Evolutionary conservation across 331 rosid genomes (phyloP).

Genomic region (Prunus yedoensis): DNA sequence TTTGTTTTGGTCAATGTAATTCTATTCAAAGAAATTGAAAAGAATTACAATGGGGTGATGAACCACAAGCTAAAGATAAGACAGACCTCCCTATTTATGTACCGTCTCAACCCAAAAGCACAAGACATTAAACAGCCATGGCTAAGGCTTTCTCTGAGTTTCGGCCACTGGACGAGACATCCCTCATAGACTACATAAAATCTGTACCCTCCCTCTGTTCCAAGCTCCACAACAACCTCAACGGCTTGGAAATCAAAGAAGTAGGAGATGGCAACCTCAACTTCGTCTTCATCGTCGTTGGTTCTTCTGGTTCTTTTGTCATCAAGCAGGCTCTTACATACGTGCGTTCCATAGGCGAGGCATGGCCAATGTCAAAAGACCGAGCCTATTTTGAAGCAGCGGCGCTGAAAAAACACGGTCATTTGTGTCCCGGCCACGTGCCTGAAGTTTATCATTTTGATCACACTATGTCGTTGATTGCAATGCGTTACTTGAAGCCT

Average conservation of each 20-base stretch:
- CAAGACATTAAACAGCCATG: background rate
- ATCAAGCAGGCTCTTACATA: slow-evolving; percentile 70
- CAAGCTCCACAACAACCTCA: background rate
- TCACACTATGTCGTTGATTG: slow-evolving; percentile 75
- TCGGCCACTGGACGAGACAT: background rate
- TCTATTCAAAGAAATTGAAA: too few relatives aligned
- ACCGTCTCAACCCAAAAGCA: too few relatives aligned
- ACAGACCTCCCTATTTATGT: too few relatives aligned
- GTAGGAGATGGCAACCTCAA: too few relatives aligned
- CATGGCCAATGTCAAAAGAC: slow-evolving; percentile 94
- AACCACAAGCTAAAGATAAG: too few relatives aligned
- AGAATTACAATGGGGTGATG: too few relatives aligned
- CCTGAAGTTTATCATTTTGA: slow-evolving; percentile 88
- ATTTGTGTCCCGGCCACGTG: slow-evolving; percentile 53
- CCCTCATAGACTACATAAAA: background rate
- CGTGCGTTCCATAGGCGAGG: slow-evolving; percentile 77
- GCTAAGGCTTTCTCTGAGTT: background rate
- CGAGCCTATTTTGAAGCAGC: slow-evolving; percentile 83
- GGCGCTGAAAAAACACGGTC: slow-evolving; percentile 60
- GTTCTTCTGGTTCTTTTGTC: too few relatives aligned
- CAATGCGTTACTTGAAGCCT: slow-evolving; percentile 86
- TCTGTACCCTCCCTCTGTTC: background rate
- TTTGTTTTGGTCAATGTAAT: too few relatives aligned
- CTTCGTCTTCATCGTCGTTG: too few relatives aligned
- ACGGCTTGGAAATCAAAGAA: too few relatives aligned